Conservation (phyloP, 495 filamentous ascomycete species). For the Hapsidospora chrysogenum region DNA sequence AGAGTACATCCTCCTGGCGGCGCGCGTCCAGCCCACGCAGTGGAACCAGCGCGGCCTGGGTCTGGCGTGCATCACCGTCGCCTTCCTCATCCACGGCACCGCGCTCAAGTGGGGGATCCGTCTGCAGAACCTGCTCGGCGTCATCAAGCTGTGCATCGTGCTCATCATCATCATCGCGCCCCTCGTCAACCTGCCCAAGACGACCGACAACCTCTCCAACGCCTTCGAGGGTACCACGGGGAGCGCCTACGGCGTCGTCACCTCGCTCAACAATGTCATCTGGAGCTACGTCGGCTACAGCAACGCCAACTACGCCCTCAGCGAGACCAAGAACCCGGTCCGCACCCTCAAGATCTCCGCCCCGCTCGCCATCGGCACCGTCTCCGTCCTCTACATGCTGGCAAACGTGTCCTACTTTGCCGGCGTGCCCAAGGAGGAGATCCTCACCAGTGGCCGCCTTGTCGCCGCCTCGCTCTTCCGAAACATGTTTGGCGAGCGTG, state of each 20-base stretch:
- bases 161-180: slow-evolving; percentile 42
- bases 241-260: slow-evolving; percentile 28
- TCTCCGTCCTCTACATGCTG: slow-evolving; percentile 45
- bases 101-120: slow-evolving; percentile 45
- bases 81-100: slow-evolving; percentile 38
- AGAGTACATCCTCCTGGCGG: slow-evolving; percentile 46
- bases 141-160: slow-evolving; percentile 48
- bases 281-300: slow-evolving; percentile 32
- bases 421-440: slow-evolving; percentile 25
- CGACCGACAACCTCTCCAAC: slow-evolving; percentile 11
- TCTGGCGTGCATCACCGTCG: slow-evolving; percentile 38
- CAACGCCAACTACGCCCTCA: slow-evolving; percentile 34
- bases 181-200: slow-evolving; percentile 10
- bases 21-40: slow-evolving; percentile 32
- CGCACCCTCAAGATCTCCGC: slow-evolving; percentile 47
- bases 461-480: slow-evolving; percentile 30
- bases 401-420: slow-evolving; percentile 46
- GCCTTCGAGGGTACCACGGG: slow-evolving; percentile 11
- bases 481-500: slow-evolving; percentile 27
- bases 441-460: slow-evolving; percentile 28
- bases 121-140: slow-evolving; percentile 44
- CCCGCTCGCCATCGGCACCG: slow-evolving; percentile 36
- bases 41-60: slow-evolving; percentile 47
- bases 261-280: slow-evolving; percentile 29
- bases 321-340: slow-evolving; percentile 40